phyloP scores from a whole-genome alignment of 1,139 yeast species.

The Sugiyamaella grinbergsii region DNA sequence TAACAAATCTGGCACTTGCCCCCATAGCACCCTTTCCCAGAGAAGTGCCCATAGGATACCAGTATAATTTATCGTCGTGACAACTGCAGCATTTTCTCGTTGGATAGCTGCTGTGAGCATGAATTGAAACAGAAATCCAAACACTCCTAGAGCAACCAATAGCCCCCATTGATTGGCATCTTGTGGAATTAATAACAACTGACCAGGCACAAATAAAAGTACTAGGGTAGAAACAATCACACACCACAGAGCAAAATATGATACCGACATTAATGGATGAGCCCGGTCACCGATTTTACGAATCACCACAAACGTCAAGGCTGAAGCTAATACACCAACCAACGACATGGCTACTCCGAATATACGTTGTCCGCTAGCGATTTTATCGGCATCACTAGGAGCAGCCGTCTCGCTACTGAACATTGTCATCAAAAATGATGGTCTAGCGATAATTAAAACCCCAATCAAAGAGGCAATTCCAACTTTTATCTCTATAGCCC shows the following conservation, averaged over 20 bases:
- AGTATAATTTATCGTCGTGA: conserved; percentile 72
- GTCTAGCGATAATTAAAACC: conserved; percentile 79
- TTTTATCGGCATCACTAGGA: conserved; percentile 17
- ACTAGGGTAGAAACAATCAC: conserved; percentile 58
- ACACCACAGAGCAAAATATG: conserved; percentile 69
- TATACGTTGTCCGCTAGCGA: conserved; percentile 23
- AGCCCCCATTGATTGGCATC: conserved; percentile 64
- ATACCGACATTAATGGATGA: conserved; percentile 77
- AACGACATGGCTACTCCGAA: conserved; percentile 67
- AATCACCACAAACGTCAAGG: conserved; percentile 68
- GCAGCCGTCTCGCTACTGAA: conserved; percentile 19
- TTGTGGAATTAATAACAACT: conserved; percentile 61
- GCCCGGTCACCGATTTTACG: conserved; percentile 75
- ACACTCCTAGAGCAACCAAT: conserved; percentile 62
- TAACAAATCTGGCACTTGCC: conserved; percentile 69
- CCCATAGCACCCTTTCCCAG: conserved; percentile 74
- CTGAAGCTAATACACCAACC: conserved; percentile 70
- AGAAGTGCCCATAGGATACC: conserved; percentile 78
- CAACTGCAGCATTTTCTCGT: conserved; percentile 76
- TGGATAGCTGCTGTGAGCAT: conserved; percentile 81
- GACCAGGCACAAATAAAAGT: conserved; percentile 58
- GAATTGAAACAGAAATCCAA: conserved; percentile 83
- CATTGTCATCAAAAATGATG: conserved; percentile 58
- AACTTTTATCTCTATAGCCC: conserved; percentile 66
- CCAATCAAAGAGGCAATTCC: conserved; percentile 71